Evolutionary conservation across 208 protist species (phyloP).

Genomic region (Porcisia hertigi): DNA sequence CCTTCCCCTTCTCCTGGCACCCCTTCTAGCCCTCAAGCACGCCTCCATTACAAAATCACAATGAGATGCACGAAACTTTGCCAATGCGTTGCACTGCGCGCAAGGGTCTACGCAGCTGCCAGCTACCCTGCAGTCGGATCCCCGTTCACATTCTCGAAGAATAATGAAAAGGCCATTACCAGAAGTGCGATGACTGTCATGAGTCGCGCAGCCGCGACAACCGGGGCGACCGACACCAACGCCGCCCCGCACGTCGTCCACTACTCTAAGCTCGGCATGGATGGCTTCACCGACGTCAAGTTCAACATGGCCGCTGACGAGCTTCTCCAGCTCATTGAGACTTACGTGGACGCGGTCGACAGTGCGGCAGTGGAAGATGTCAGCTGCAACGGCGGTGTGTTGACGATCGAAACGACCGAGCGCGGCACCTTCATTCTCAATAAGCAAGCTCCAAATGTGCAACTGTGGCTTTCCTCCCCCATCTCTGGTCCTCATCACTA

Average conservation of each 20-base stretch:
- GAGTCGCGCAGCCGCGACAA: not conserved
- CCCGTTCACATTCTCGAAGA: not conserved
- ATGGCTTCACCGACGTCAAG: constrained; percentile 78
- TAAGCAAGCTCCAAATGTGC: constrained; percentile 91
- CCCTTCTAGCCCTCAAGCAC: not conserved
- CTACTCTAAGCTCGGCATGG: constrained; percentile 79
- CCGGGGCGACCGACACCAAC: not conserved
- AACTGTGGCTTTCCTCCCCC: constrained; percentile 93
- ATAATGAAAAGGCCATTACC: not conserved
- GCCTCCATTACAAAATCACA: not conserved
- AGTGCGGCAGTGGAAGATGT: constrained; percentile 63
- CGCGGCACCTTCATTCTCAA: constrained; percentile 89
- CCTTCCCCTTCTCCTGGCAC: not conserved
- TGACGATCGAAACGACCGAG: constrained; percentile 67
- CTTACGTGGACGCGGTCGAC: constrained; percentile 59
- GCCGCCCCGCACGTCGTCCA: constrained; percentile 17
- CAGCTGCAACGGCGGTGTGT: constrained; percentile 64
- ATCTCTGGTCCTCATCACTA: constrained; percentile 91
- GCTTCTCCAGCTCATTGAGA: constrained; percentile 68
- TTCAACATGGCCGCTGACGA: constrained; percentile 76
- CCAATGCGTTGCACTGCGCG: not conserved
- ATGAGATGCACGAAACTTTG: not conserved
- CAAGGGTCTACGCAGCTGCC: not conserved
- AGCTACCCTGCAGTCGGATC: not conserved
- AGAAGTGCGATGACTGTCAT: not conserved